A percentile compares a stretch with the other conserved stretches of the same genome.
These are phyloP conservation scores for Debaryomycetaceae sp. DNA, from an alignment of 1,139 yeast genomes.

Conservation along the genomic window DNA sequence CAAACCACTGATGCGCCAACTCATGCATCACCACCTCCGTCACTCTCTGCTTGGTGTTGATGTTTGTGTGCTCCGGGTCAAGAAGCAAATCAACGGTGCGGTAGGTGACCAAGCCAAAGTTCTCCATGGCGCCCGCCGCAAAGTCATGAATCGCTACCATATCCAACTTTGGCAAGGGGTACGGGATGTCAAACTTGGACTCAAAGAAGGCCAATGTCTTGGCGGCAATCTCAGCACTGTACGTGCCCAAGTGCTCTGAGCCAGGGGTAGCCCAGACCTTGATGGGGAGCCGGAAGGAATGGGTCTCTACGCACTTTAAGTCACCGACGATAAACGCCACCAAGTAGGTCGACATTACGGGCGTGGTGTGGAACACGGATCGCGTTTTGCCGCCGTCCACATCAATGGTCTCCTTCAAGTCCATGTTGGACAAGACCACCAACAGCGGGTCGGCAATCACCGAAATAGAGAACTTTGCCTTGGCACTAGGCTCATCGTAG, in stretches of 20 bases:
- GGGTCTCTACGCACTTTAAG: constrained; percentile 23
- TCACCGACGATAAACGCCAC: constrained; percentile 22
- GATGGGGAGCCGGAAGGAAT: constrained; percentile 29
- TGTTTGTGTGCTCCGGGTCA: constrained; percentile 35
- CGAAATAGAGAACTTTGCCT: constrained; percentile 61
- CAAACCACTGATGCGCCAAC: constrained; percentile 59
- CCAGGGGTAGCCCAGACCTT: constrained; percentile 47
- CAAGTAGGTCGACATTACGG: constrained; percentile 12
- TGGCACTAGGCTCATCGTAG: constrained; percentile 69
- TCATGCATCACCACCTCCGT: constrained; percentile 53
- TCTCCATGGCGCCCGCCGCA: constrained; percentile 55
- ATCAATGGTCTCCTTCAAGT: constrained; percentile 39
- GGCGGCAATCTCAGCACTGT: constrained; percentile 41
- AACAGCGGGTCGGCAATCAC: constrained; percentile 48
- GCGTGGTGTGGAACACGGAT: constrained; percentile 27
- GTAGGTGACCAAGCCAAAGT: constrained; percentile 47
- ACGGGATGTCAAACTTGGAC: constrained; percentile 40
- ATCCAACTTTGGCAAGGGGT: constrained; percentile 52
- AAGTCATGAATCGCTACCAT: constrained; percentile 48
- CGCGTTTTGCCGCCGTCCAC: constrained; percentile 38
- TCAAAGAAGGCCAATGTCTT: constrained; percentile 43
- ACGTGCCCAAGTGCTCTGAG: constrained; percentile 36
- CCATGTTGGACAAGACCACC: constrained; percentile 77
- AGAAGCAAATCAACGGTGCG: constrained; percentile 43
- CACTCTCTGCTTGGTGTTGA: constrained; percentile 36